Conservation (phyloP, 2,329 filamentous ascomycete species). For the Hawksworthiomyces lignivorus region DNA sequence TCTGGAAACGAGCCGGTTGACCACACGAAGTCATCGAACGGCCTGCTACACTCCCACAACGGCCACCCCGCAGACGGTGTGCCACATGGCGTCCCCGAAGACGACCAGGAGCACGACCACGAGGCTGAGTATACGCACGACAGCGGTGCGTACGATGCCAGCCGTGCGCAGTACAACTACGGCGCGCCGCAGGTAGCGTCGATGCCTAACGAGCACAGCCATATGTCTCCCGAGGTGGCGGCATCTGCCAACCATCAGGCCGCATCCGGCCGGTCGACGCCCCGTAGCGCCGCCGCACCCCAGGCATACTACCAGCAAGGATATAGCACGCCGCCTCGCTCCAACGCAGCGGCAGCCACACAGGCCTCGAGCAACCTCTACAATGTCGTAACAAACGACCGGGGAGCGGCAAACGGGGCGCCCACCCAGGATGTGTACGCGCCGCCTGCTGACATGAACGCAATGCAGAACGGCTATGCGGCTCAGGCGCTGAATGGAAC, state of each 20-base stretch:
- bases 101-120: conserved; percentile 65
- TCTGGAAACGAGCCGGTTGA: conserved; percentile 53
- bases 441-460: conserved; percentile 51
- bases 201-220: conserved; percentile 63
- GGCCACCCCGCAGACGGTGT: conserved; percentile 47
- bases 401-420: conserved; percentile 57
- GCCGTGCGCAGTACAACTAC: conserved; percentile 69
- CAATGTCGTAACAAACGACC: conserved; percentile 79
- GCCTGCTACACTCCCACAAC: conserved; percentile 51
- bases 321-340: conserved; percentile 75
- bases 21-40: conserved; percentile 59
- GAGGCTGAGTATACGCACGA: conserved; percentile 83
- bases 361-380: conserved; percentile 75
- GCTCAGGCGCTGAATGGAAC: conserved; percentile 59
- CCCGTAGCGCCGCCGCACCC: conserved; percentile 65
- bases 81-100: conserved; percentile 47
- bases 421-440: conserved; percentile 63
- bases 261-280: conserved; percentile 75
- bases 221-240: conserved; percentile 74
- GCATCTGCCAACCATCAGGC: conserved; percentile 74
- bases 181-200: conserved; percentile 50
- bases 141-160: conserved; percentile 64
- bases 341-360: conserved; percentile 25
- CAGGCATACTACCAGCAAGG: conserved; percentile 69
- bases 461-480: conserved; percentile 56